Conservation (phyloP, 2,329 filamentous ascomycete species). For the Rhynchosporium graminicola region DNA sequence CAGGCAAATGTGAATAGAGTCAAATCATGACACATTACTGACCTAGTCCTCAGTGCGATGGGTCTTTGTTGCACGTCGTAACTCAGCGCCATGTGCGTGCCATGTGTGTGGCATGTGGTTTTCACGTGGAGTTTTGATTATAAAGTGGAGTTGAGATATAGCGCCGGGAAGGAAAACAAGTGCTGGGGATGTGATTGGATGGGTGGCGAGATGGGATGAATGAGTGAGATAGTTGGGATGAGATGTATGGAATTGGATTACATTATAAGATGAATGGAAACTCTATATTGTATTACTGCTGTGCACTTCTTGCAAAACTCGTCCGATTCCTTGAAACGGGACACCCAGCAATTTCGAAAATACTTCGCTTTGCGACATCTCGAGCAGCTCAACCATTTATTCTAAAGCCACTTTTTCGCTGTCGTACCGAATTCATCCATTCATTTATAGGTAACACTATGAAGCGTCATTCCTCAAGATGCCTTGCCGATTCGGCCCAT, state of each 20-base stretch:
- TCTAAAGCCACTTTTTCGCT: neutral
- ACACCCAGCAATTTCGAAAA: too few species aligned
- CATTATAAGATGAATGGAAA: neutral
- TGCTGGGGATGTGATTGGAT: neutral
- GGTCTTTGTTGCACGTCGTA: constrained; percentile 15
- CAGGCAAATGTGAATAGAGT: neutral
- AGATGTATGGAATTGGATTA: neutral
- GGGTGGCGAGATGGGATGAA: neutral
- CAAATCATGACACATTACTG: neutral
- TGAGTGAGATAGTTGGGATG: neutral
- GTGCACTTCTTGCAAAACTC: too few species aligned
- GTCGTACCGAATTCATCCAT: constrained; percentile 8
- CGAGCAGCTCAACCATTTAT: neutral
- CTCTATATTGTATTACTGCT: too few species aligned
- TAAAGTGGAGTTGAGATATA: too few species aligned
- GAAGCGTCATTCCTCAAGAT: constrained; percentile 12
- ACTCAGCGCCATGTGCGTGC: neutral
- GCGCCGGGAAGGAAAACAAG: neutral
- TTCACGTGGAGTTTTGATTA: neutral
- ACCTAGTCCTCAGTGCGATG: neutral
- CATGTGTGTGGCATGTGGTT: constrained; percentile 4
- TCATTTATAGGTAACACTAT: constrained; percentile 9
- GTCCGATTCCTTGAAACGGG: too few species aligned
- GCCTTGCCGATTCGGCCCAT: neutral
- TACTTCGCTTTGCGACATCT: too few species aligned